A percentile compares a stretch with the other conserved stretches of the same genome.
Evolutionary conservation across 495 filamentous ascomycete species (phyloP).

Genomic region (Geopyxis carbonaria): DNA sequence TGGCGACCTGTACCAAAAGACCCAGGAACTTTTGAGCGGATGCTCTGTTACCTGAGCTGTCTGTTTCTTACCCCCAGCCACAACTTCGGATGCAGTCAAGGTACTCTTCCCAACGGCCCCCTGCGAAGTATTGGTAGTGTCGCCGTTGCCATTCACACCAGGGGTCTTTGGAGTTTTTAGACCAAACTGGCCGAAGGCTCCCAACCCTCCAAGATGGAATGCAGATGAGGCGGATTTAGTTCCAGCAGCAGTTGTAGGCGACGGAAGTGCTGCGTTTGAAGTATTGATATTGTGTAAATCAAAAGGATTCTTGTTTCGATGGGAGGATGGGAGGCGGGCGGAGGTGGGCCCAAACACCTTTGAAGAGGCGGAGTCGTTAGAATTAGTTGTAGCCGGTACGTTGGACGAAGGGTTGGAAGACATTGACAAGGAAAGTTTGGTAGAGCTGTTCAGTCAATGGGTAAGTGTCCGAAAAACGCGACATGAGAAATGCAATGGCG

Average conservation of each 20-base stretch:
- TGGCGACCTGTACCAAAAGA: constrained; percentile 93
- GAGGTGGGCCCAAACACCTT: constrained; percentile 40
- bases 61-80: constrained; percentile 48
- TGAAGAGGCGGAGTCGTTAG: constrained; percentile 44
- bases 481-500: constrained; percentile 6
- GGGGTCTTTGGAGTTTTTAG: constrained; percentile 77
- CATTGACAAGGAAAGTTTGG: constrained; percentile 81
- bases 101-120: constrained; percentile 18
- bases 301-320: constrained; percentile 63
- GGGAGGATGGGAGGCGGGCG: constrained; percentile 57
- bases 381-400: constrained; percentile 47
- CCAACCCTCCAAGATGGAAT: constrained; percentile 72
- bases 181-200: constrained; percentile 96
- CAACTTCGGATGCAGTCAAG: constrained; percentile 29
- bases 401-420: constrained; percentile 39
- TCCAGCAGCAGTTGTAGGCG: constrained; percentile 43
- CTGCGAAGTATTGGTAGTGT: constrained; percentile 19
- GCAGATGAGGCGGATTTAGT: constrained; percentile 60
- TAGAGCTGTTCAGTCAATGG: constrained; percentile 25
- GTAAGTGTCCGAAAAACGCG: constrained; percentile 11
- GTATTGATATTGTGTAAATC: constrained; percentile 44
- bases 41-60: constrained; percentile 33
- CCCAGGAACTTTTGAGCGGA: constrained; percentile 71
- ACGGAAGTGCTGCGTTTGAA: constrained; percentile 50
- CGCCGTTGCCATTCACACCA: constrained; percentile 59